Evolutionary conservation across 1,284 basidiomycete genomes (phyloP), one percentile per base, ranked within the genome.

Genomic region (Microbotryum saponariae): DNA sequence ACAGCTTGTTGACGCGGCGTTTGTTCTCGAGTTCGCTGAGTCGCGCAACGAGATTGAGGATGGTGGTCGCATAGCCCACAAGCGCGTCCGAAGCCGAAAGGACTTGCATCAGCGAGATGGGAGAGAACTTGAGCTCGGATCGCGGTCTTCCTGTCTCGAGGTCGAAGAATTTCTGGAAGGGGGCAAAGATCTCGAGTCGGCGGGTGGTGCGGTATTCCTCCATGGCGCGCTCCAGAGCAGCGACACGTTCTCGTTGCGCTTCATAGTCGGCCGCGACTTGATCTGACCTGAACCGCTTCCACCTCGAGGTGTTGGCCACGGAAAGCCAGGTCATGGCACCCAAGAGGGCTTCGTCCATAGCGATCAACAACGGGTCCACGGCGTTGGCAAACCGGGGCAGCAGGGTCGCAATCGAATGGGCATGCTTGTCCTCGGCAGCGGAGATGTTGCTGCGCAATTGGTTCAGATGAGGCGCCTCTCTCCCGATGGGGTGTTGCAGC

Each of bases 31-130:
- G 76, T 33, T 70, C 65, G 46, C 77, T 74, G 33, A 85, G 74
- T 21, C 71, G 73, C 56, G 79, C 78, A 63, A 81, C 74, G 29
- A 84, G 72, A 3, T 73, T 66, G 48, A 82, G 74, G 55, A 82
- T 71, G 21, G 78, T 78, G 45, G 80, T 78, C 25, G 75, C 75
- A 21, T 77, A 73, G 50, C 75, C 73, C 29, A 79, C 62, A 29
- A 83, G 67, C 61, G 80, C 79, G 51, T 79, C 73, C 44, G 77
- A 73, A 63, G 81, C 82, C 12, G 80, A 79, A 67, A 80, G 79
- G 45, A 78, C 74, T 51, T 81, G 63, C 68, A 80, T 79, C 20
- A 83, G 74, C 23, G 78, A 76, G 67, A 58, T 79, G 71, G 62
- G 81, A 68, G 71, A 66, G 25, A 66, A 71, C 31, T 45, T 67